phyloP scores from a whole-genome alignment of 2,329 filamentous ascomycete genomes.

The Pseudogymnoascus sp. region DNA sequence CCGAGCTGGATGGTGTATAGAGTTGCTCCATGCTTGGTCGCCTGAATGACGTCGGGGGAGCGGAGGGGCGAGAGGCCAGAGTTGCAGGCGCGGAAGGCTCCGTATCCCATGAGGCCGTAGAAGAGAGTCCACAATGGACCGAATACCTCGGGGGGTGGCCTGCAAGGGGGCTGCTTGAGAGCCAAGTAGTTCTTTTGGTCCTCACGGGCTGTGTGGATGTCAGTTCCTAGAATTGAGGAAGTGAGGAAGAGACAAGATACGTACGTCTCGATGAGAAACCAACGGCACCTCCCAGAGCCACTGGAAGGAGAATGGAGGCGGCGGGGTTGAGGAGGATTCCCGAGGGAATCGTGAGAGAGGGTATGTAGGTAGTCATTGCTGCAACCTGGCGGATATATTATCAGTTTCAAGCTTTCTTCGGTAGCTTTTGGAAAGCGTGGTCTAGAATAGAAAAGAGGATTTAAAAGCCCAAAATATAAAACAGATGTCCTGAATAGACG shows the following conservation, averaged over 20 bases:
- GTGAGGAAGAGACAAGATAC: constrained; percentile 22
- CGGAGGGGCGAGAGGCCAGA: constrained; percentile 51
- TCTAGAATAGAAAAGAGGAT: background rate
- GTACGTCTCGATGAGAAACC: constrained; percentile 61
- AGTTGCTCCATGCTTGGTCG: constrained; percentile 62
- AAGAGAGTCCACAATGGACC: constrained; percentile 59
- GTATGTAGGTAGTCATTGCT: constrained; percentile 71
- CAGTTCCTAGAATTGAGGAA: background rate
- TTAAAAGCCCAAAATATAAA: background rate
- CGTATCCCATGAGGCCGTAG: constrained; percentile 81
- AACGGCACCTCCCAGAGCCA: constrained; percentile 64
- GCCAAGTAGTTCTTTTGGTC: constrained; percentile 55
- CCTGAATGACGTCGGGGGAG: constrained; percentile 44
- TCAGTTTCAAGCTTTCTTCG: background rate
- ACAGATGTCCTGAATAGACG: background rate
- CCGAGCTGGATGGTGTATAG: constrained; percentile 81
- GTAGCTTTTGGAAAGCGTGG: background rate
- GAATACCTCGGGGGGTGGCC: constrained; percentile 54
- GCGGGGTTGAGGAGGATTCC: constrained; percentile 65
- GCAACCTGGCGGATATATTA: constrained; percentile 9
- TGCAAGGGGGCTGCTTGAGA: constrained; percentile 59
- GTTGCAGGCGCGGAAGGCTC: constrained; percentile 68
- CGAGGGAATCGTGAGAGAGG: constrained; percentile 66
- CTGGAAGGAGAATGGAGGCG: constrained; percentile 66
- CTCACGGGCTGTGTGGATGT: constrained; percentile 38